Conservation (phyloP, 345 rosid species). For the Brassica rapa region DNA sequence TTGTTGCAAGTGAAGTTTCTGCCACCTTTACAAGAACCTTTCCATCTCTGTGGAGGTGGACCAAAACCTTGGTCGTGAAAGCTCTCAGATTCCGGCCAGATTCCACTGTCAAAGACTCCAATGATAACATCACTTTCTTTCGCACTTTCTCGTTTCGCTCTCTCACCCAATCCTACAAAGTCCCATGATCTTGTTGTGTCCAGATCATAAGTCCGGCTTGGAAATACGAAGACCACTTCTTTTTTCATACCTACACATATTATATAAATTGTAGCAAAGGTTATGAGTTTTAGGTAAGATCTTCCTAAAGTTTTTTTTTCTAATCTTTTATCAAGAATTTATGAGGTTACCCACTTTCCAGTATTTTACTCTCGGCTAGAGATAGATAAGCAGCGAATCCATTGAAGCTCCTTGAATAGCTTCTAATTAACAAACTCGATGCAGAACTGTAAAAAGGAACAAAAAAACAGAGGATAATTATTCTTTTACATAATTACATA, state of each 20-base stretch:
- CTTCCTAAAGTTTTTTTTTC: not conserved
- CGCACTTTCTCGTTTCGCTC: not conserved
- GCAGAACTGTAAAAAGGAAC: slow-evolving; percentile 11
- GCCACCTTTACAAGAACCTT: slow-evolving; percentile 49
- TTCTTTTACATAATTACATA: not conserved
- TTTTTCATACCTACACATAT: slow-evolving; percentile 28
- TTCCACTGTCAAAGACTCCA: slow-evolving; percentile 50
- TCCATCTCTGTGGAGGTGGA: slow-evolving; percentile 57
- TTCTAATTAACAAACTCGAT: slow-evolving; percentile 23
- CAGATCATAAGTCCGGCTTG: slow-evolving; percentile 18
- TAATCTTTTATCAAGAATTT: not conserved
- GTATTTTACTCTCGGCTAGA: slow-evolving; percentile 34
- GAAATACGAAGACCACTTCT: slow-evolving; percentile 39
- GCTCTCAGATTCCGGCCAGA: slow-evolving; percentile 57
- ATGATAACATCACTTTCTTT: slow-evolving; percentile 43
- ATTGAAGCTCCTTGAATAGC: slow-evolving; percentile 56
- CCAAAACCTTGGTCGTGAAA: slow-evolving; percentile 54
- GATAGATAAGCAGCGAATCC: slow-evolving; percentile 60
- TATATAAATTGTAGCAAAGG: not conserved
- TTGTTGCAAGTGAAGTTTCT: slow-evolving; percentile 56
- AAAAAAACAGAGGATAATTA: not conserved
- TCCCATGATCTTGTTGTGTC: slow-evolving; percentile 48
- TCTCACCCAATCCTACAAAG: slow-evolving; percentile 37
- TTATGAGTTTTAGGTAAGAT: not conserved
- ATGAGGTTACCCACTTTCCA: slow-evolving; percentile 36